These are phyloP conservation scores for Ceratocystis cubensis DNA, from an alignment of 2,329 filamentous ascomycete genomes.

Conservation along the genomic window DNA sequence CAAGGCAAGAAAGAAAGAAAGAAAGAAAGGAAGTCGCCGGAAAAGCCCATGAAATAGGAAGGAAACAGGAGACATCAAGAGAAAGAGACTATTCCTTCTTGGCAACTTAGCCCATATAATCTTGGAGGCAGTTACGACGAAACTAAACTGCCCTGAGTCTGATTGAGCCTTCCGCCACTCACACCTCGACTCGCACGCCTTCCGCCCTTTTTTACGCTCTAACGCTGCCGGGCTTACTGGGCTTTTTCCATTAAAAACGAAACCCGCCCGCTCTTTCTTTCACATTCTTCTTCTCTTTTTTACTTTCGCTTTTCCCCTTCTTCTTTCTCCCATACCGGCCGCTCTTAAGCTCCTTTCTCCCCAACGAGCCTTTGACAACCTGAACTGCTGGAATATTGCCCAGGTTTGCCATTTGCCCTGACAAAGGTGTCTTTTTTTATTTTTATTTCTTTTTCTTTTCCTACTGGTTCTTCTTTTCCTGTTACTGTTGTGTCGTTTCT, in stretches of 20 bases:
- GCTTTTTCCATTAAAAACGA: conserved; percentile 6
- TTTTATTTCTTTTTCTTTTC: not conserved
- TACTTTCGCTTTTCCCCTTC: not conserved
- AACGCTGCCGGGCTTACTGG: not conserved
- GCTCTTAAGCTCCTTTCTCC: not conserved
- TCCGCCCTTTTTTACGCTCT: not conserved
- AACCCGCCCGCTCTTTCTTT: not conserved
- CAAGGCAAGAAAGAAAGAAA: not conserved
- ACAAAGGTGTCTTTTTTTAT: conserved; percentile 6
- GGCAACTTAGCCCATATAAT: not conserved
- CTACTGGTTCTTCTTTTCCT: conserved; percentile 1
- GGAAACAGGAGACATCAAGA: not conserved
- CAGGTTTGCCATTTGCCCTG: conserved; percentile 14
- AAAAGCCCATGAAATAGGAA: not conserved
- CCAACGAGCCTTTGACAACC: conserved; percentile 14
- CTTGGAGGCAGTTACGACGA: not conserved
- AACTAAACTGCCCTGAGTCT: conserved; percentile 2
- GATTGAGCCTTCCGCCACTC: not conserved
- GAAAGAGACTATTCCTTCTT: not conserved
- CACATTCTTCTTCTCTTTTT: conserved; percentile 1
- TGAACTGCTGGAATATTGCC: conserved; percentile 22
- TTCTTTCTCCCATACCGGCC: not conserved
- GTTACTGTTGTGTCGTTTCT: not conserved
- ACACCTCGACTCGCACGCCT: not conserved
- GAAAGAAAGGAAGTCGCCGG: not conserved